Percentiles rank a stretch among this genome's conserved stretches.
Evolutionary conservation across 495 filamentous ascomycete genomes (phyloP).

Genomic region (Penicillium paxilli): DNA sequence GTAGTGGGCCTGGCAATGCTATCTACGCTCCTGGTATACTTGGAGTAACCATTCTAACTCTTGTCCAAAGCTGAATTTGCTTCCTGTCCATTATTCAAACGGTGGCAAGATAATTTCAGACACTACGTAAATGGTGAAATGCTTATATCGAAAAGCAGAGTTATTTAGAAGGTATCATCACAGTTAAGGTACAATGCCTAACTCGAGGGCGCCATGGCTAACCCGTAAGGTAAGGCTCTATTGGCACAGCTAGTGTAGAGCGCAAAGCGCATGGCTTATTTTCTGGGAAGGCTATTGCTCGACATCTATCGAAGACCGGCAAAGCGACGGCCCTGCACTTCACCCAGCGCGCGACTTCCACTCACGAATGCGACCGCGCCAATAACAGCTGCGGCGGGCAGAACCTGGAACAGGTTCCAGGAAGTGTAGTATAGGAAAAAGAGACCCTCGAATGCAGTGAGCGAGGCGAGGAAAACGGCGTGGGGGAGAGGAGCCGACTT

Average conservation of each 20-base stretch:
- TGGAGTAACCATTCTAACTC: no score
- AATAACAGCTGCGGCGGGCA: conserved; percentile 69
- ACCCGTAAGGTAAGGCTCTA: not conserved
- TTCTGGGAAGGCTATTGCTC: not conserved
- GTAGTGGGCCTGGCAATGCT: no score
- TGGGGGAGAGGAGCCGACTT: conserved; percentile 74
- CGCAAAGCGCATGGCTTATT: not conserved
- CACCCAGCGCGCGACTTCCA: conserved; percentile 86
- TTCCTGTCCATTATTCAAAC: no score
- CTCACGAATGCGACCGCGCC: conserved; percentile 77
- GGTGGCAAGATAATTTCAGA: not conserved
- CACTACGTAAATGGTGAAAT: not conserved
- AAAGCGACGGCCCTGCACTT: conserved; percentile 85
- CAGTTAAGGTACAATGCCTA: conserved; percentile 23
- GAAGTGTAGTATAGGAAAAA: conserved; percentile 94
- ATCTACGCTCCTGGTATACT: no score
- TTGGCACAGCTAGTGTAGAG: not conserved
- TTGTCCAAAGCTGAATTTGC: no score
- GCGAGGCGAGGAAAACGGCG: conserved; percentile 75
- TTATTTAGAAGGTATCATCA: conserved; percentile 18
- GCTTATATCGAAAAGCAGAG: not conserved
- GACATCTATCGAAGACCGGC: conserved; percentile 66
- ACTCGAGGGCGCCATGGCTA: not conserved
- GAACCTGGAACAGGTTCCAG: conserved; percentile 90
- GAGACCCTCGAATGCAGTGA: conserved; percentile 82